Conservation (phyloP, 495 filamentous ascomycete species). For the Acidiella bohemica region DNA sequence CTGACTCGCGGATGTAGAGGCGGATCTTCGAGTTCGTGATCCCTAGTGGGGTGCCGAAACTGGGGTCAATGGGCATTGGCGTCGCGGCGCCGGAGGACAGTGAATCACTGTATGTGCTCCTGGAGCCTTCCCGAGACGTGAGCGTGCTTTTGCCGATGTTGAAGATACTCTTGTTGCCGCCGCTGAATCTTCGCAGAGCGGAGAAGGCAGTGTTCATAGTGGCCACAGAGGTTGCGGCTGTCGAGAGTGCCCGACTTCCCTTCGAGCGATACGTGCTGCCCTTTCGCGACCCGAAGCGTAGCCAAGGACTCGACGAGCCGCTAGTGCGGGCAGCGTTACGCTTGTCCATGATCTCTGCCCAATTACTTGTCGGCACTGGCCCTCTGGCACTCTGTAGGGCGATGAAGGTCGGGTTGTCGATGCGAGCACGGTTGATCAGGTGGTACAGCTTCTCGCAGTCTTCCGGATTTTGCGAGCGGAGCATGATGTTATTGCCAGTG, state of each 20-base stretch:
- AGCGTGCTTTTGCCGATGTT: conserved; percentile 59
- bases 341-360: conserved; percentile 31
- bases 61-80: conserved; percentile 42
- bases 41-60: conserved; percentile 38
- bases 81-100: conserved; percentile 39
- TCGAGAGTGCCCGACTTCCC: conserved; percentile 35
- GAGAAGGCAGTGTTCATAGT: conserved; percentile 55
- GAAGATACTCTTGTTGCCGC: conserved; percentile 47
- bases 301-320: conserved; percentile 26
- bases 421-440: conserved; percentile 67
- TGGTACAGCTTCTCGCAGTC: conserved; percentile 73
- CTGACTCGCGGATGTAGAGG: conserved; percentile 63
- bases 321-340: conserved; percentile 26
- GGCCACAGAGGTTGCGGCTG: conserved; percentile 39
- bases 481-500: conserved; percentile 67
- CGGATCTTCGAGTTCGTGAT: conserved; percentile 68
- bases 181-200: conserved; percentile 60
- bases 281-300: conserved; percentile 37
- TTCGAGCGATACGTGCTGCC: conserved; percentile 45
- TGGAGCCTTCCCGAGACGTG: conserved; percentile 40
- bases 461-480: conserved; percentile 61
- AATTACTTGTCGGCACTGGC: conserved; percentile 26
- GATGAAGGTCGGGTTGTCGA: conserved; percentile 80
- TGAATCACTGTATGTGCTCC: conserved; percentile 46
- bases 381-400: conserved; percentile 58